Percentiles rank a stretch among this genome's conserved stretches.
Conservation (phyloP, 768 basidiomycete species). For the Terana coerulea region DNA sequence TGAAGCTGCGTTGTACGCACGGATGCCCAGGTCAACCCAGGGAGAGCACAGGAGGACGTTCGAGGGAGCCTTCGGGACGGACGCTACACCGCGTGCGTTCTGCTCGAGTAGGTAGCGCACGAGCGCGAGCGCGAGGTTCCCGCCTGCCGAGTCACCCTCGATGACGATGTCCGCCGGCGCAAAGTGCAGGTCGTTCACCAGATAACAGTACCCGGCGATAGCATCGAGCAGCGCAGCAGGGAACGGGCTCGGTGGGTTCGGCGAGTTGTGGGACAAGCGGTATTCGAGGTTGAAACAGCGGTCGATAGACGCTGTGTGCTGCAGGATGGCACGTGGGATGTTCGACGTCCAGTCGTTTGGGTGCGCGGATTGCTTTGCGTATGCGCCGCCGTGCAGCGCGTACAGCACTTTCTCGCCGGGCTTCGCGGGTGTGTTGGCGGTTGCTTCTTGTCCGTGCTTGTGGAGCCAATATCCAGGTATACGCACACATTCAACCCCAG, state of each 20-base stretch:
- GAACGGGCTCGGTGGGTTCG: constrained; percentile 55
- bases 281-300: constrained; percentile 67
- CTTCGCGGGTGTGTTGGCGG: constrained; percentile 21
- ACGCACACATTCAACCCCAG: constrained; percentile 24
- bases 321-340: constrained; percentile 44
- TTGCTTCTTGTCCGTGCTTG: constrained; percentile 11
- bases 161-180: constrained; percentile 57
- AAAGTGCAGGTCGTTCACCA: constrained; percentile 56
- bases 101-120: constrained; percentile 34
- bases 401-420: constrained; percentile 33
- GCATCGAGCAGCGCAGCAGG: constrained; percentile 74
- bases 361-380: constrained; percentile 49
- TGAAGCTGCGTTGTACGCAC: neutral
- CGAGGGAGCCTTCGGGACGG: neutral
- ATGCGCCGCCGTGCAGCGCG: constrained; percentile 51
- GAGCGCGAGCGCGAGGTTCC: constrained; percentile 40
- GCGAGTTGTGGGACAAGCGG: constrained; percentile 37
- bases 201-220: constrained; percentile 68
- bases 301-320: constrained; percentile 38
- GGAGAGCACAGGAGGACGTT: constrained; percentile 51
- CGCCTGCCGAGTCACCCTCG: constrained; percentile 67
- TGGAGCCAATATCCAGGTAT: constrained; percentile 37
- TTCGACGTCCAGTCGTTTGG: constrained; percentile 43
- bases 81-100: constrained; percentile 49
- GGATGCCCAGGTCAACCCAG: constrained; percentile 38